phyloP scores from a whole-genome alignment of 768 basidiomycete species.

The Lentinula sp. region DNA sequence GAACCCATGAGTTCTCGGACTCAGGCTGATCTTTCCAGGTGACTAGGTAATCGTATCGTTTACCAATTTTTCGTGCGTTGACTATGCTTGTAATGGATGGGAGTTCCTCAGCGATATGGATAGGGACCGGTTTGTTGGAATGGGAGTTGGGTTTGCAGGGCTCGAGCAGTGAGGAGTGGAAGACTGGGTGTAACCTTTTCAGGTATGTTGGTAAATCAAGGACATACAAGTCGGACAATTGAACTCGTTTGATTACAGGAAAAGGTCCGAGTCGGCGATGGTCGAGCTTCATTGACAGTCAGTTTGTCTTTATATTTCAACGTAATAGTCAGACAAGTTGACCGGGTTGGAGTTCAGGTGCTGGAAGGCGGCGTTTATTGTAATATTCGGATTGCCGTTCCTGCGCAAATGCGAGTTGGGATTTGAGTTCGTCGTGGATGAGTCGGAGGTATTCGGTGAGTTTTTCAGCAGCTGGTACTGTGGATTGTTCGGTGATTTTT shows the following conservation, averaged over 20 bases:
- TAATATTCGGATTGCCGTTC: constrained; percentile 6
- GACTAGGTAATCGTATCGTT: constrained; percentile 6
- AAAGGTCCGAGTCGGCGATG: constrained; percentile 13
- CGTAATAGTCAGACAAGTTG: constrained; percentile 13
- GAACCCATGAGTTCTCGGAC: constrained; percentile 1
- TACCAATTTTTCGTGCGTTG: constrained; percentile 1
- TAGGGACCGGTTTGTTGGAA: neutral
- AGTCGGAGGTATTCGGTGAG: constrained; percentile 4
- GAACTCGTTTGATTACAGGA: constrained; percentile 2
- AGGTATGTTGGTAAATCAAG: constrained; percentile 15
- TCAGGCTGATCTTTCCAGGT: neutral
- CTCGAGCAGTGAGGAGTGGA: constrained; percentile 18
- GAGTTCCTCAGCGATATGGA: neutral
- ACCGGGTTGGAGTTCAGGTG: constrained; percentile 8
- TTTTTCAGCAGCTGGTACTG: neutral
- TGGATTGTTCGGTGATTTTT: too few species aligned
- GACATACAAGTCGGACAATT: constrained; percentile 7
- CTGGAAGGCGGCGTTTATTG: neutral
- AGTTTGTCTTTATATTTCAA: constrained; percentile 17
- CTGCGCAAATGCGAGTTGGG: constrained; percentile 11
- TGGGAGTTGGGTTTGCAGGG: neutral
- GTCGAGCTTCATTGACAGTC: constrained; percentile 19
- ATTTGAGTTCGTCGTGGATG: constrained; percentile 11
- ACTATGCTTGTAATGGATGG: neutral
- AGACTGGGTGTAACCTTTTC: constrained; percentile 18